These are phyloP conservation scores for Entomortierella lignicola DNA, from an alignment of 192 early-diverging fungal species.

Conservation along the genomic window DNA sequence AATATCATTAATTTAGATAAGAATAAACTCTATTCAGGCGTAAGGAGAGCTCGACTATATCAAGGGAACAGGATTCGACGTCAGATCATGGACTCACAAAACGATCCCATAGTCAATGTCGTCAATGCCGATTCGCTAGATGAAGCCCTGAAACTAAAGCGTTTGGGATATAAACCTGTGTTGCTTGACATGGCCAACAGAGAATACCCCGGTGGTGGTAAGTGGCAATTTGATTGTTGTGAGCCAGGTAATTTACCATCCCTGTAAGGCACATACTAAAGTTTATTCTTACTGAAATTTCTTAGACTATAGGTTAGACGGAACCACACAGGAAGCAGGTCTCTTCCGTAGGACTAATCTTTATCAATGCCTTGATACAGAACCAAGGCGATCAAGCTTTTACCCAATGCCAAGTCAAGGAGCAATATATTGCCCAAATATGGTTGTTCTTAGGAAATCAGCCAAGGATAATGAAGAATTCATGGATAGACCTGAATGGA, in stretches of 20 bases:
- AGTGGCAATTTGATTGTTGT: too few relatives aligned
- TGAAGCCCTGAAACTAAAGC: conserved; percentile 50
- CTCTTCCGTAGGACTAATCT: conserved; percentile 58
- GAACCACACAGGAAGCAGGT: conserved; percentile 56
- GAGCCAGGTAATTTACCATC: too few relatives aligned
- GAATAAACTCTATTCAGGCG: conserved; percentile 44
- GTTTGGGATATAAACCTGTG: conserved; percentile 52
- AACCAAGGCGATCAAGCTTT: conserved; percentile 46
- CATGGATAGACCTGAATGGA: conserved; percentile 54
- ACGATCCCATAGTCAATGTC: conserved; percentile 46
- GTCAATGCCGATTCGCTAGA: conserved; percentile 47
- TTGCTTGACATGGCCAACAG: conserved; percentile 59
- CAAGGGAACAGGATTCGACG: conserved; percentile 37
- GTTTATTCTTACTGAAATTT: neutral
- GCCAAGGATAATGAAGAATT: conserved; percentile 40
- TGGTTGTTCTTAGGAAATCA: conserved; percentile 51
- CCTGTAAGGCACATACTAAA: neutral
- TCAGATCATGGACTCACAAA: conserved; percentile 52
- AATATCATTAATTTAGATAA: conserved; percentile 26
- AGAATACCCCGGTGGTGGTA: conserved; percentile 56
- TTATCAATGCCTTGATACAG: conserved; percentile 54
- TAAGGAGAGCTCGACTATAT: conserved; percentile 38
- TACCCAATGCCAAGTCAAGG: conserved; percentile 55
- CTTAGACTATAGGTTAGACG: conserved; percentile 50
- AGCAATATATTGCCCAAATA: conserved; percentile 59